Percentiles rank a stretch among this genome's conserved stretches.
phyloP scores from a whole-genome alignment of 2,329 filamentous ascomycete species.

The Xylaria polymorpha region DNA sequence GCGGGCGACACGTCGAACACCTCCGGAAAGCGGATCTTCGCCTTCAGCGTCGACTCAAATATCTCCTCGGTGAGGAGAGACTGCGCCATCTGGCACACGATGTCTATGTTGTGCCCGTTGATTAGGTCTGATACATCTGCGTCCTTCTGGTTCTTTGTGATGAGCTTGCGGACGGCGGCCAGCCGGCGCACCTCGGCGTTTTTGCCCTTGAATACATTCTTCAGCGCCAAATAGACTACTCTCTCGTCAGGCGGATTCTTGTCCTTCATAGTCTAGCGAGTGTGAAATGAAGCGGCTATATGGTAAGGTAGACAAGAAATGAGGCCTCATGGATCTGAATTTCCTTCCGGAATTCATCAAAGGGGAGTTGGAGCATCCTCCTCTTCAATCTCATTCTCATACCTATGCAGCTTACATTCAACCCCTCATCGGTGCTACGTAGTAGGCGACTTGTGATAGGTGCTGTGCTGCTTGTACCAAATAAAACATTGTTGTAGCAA shows the following conservation, averaged over 20 bases:
- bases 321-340: neutral
- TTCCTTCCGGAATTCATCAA: neutral
- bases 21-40: conserved; percentile 24
- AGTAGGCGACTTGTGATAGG: neutral
- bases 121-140: conserved; percentile 20
- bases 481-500: neutral
- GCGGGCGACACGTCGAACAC: conserved; percentile 24
- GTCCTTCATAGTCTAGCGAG: conserved; percentile 7
- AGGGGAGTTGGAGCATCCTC: neutral
- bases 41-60: conserved; percentile 20
- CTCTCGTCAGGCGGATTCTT: conserved; percentile 31
- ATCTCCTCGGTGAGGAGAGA: conserved; percentile 20
- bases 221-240: conserved; percentile 33
- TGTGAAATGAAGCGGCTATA: neutral
- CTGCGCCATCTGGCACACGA: conserved; percentile 13
- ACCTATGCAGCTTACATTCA: neutral
- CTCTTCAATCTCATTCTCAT: neutral
- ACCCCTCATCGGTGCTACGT: conserved; percentile 15
- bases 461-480: neutral
- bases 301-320: neutral
- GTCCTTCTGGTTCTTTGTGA: conserved; percentile 3
- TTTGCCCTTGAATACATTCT: conserved; percentile 28
- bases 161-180: conserved; percentile 16
- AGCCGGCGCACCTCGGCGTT: conserved; percentile 18
- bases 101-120: conserved; percentile 20